Conservation (phyloP, 352 stramenopile genomes). For the Globisporangium spinosum region DNA sequence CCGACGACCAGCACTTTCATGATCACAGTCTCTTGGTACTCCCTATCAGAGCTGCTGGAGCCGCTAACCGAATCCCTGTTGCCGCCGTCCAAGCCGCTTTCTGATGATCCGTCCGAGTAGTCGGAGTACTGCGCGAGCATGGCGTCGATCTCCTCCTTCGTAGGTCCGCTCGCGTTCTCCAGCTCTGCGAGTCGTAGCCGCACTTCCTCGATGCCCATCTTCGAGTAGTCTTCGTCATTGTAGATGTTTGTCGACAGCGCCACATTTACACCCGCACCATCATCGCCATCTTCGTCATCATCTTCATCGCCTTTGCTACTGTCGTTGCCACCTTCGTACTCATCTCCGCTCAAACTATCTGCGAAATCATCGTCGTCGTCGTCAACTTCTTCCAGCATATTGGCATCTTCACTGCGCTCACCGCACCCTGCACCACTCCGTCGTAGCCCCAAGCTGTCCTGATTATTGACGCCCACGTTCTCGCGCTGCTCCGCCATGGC, state of each 20-base stretch:
- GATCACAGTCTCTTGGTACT: slow-evolving; percentile 43
- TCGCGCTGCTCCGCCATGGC: slow-evolving; percentile 18
- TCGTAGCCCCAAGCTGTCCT: not conserved
- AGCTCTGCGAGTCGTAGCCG: slow-evolving; percentile 43
- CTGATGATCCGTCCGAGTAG: slow-evolving; percentile 21
- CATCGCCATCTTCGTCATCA: not conserved
- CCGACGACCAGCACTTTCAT: slow-evolving; percentile 87
- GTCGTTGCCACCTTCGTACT: slow-evolving; percentile 1
- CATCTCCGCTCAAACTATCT: not conserved
- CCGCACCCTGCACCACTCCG: slow-evolving; percentile 3
- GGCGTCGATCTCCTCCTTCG: slow-evolving; percentile 56
- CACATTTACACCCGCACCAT: not conserved
- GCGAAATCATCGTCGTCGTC: slow-evolving; percentile 12
- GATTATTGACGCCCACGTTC: not conserved
- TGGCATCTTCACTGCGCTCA: slow-evolving; percentile 11
- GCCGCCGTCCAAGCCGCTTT: not conserved
- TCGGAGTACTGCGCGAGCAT: slow-evolving; percentile 57
- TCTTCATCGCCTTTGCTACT: not conserved
- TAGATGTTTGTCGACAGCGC: slow-evolving; percentile 1
- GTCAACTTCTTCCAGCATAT: slow-evolving; percentile 23
- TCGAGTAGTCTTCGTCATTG: slow-evolving; percentile 16
- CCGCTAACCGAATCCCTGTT: slow-evolving; percentile 11
- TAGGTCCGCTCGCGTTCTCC: slow-evolving; percentile 36
- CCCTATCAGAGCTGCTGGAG: slow-evolving; percentile 16
- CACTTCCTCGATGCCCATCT: slow-evolving; percentile 42